phyloP scores from a whole-genome alignment of 768 basidiomycete species.

The Sarcomyxa edulis region DNA sequence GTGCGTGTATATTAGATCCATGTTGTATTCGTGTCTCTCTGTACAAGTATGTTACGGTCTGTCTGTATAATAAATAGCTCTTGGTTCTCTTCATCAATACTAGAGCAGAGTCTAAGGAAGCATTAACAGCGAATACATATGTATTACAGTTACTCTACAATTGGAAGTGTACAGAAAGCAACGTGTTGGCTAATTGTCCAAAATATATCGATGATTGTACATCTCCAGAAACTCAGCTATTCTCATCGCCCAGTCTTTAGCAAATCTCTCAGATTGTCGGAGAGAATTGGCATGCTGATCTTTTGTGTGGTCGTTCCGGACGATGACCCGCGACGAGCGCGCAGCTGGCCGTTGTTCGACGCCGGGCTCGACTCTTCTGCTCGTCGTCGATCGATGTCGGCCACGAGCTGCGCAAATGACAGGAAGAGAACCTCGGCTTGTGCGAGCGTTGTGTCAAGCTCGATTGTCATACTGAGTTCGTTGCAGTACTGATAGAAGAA shows the following conservation, averaged over 20 bases:
- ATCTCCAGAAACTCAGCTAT: too few relatives aligned
- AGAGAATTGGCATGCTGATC: conserved; percentile 44
- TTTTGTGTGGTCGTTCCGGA: conserved; percentile 9
- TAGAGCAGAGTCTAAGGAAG: too few relatives aligned
- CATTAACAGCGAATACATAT: too few relatives aligned
- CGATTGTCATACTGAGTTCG: conserved; percentile 93
- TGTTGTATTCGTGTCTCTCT: too few relatives aligned
- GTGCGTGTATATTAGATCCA: too few relatives aligned
- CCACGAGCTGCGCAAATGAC: conserved; percentile 83
- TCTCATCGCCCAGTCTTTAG: conserved; percentile 30
- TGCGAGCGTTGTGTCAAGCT: conserved; percentile 90
- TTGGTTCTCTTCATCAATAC: too few relatives aligned
- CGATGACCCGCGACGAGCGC: conserved; percentile 9
- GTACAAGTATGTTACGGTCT: too few relatives aligned
- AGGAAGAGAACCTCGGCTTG: conserved; percentile 97
- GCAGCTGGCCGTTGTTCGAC: conserved; percentile 24
- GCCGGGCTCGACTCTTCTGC: conserved; percentile 48
- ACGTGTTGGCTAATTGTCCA: too few relatives aligned
- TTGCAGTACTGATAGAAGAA: conserved; percentile 68
- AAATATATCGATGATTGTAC: too few relatives aligned
- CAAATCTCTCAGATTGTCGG: conserved; percentile 58
- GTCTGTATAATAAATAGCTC: too few relatives aligned
- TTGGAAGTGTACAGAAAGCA: too few relatives aligned
- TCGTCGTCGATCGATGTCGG: conserved; percentile 80
- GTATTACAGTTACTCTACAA: too few relatives aligned